Evolutionary conservation across 768 basidiomycete species (phyloP).

Genomic region (Serpula lacrymans): DNA sequence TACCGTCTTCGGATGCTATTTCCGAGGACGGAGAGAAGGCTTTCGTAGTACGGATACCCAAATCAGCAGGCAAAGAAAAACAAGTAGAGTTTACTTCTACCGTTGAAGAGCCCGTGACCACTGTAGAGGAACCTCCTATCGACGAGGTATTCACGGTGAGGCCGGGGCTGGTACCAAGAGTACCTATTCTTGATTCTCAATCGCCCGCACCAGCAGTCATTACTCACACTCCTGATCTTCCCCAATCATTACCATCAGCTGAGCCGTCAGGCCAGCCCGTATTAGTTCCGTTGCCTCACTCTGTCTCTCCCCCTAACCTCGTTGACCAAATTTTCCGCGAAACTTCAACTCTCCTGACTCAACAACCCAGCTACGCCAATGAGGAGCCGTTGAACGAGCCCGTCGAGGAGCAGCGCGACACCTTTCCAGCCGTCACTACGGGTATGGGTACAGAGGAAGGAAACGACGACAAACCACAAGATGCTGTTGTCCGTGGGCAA

Average conservation of each 20-base stretch:
- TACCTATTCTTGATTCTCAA: slow-evolving; percentile 21
- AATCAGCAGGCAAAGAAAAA: slow-evolving; percentile 35
- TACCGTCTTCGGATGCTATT: slow-evolving; percentile 17
- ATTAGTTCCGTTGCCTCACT: slow-evolving; percentile 6
- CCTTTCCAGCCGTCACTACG: slow-evolving; percentile 20
- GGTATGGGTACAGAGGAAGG: slow-evolving; percentile 29
- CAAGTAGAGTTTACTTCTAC: slow-evolving; percentile 13
- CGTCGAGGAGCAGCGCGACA: slow-evolving; percentile 27
- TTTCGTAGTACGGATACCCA: slow-evolving; percentile 57
- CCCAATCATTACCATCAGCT: slow-evolving; percentile 3
- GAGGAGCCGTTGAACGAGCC: slow-evolving; percentile 11
- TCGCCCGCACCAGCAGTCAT: slow-evolving; percentile 26
- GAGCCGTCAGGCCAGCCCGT: slow-evolving; percentile 11
- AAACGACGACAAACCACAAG: slow-evolving; percentile 17
- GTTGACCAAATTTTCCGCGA: slow-evolving; percentile 7
- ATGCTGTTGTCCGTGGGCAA: slow-evolving; percentile 18
- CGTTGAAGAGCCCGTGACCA: slow-evolving; percentile 19
- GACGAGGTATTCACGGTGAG: slow-evolving; percentile 61
- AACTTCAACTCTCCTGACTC: slow-evolving; percentile 3
- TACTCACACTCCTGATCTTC: neutral
- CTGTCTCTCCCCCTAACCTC: neutral
- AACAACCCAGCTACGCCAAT: slow-evolving; percentile 11
- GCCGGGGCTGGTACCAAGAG: slow-evolving; percentile 39
- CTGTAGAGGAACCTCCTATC: slow-evolving; percentile 36
- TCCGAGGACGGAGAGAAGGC: slow-evolving; percentile 44